phyloP scores from a whole-genome alignment of 148 eudicot species.

The Oxyria digyna region DNA sequence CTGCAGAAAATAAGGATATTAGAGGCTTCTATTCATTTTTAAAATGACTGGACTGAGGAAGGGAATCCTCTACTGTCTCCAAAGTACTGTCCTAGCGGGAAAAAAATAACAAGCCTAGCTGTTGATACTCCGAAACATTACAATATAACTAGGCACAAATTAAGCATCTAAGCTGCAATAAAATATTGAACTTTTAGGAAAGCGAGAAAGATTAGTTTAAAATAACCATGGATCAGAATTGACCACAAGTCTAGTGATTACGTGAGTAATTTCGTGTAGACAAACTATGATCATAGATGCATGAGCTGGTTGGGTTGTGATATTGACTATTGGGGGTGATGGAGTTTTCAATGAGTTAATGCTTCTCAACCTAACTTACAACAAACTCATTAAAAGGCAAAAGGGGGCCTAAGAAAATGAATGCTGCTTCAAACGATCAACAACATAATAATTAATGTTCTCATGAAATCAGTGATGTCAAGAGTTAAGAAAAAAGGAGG shows the following conservation, averaged over 20 bases:
- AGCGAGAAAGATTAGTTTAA: not conserved
- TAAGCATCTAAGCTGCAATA: conserved; percentile 41
- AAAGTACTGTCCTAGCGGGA: not conserved
- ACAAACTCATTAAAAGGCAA: not conserved
- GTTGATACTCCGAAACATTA: conserved; percentile 20
- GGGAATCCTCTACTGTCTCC: conserved; percentile 21
- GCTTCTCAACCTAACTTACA: not conserved
- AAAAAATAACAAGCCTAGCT: conserved; percentile 9
- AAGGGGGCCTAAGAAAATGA: conserved; percentile 14
- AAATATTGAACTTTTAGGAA: conserved; percentile 9
- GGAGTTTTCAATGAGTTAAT: not conserved
- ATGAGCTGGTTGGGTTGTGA: conserved; percentile 19
- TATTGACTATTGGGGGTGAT: conserved; percentile 1
- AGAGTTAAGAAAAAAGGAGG: conserved; percentile 29
- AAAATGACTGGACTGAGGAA: conserved; percentile 9
- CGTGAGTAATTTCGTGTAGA: conserved; percentile 19
- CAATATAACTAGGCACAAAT: conserved; percentile 30
- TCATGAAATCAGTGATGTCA: not conserved
- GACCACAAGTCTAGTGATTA: conserved; percentile 15
- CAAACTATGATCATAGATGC: conserved; percentile 33
- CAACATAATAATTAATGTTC: not conserved
- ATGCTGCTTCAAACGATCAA: not conserved
- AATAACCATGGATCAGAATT: conserved; percentile 11
- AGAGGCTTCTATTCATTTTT: conserved; percentile 70
- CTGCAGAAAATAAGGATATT: conserved; percentile 62